Conservation (phyloP, 352 stramenopile genomes). For the Elongisporangium senticosum region DNA sequence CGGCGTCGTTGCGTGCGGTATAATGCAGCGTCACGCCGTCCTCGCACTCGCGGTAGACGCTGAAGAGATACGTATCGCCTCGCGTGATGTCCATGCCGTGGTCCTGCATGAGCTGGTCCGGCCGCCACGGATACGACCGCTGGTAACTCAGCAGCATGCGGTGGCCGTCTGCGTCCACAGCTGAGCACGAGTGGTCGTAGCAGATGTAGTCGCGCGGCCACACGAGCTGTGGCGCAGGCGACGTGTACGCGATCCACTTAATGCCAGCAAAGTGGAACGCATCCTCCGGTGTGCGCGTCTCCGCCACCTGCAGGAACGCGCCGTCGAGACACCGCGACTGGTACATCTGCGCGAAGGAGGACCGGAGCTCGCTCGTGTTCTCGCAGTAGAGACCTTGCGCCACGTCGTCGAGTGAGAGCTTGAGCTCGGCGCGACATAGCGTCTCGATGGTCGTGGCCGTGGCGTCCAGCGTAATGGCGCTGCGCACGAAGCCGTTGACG, state of each 20-base stretch:
- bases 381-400: slow-evolving; percentile 32
- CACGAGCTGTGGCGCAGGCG: slow-evolving; percentile 27
- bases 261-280: slow-evolving; percentile 41
- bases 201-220: slow-evolving; percentile 37
- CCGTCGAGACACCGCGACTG: slow-evolving; percentile 40
- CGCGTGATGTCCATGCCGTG: slow-evolving; percentile 7
- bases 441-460: no score
- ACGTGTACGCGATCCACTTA: slow-evolving; percentile 37
- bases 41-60: not conserved
- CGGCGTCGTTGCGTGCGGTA: slow-evolving; percentile 2
- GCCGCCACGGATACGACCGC: slow-evolving; percentile 24
- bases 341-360: slow-evolving; percentile 33
- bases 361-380: slow-evolving; percentile 27
- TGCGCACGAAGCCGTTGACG: slow-evolving; percentile 17
- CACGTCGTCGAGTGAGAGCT: slow-evolving; percentile 42
- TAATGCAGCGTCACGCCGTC: slow-evolving; percentile 4
- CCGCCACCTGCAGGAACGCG: slow-evolving; percentile 31
- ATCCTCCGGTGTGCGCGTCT: slow-evolving; percentile 25
- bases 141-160: slow-evolving; percentile 13
- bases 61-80: slow-evolving; percentile 4
- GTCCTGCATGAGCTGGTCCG: slow-evolving; percentile 58
- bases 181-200: slow-evolving; percentile 32
- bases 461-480: slow-evolving; percentile 2
- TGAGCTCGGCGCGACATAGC: slow-evolving; percentile 18
- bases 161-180: slow-evolving; percentile 24